Evolutionary conservation across 768 basidiomycete species (phyloP).

Genomic region (Steccherinum ochraceum): DNA sequence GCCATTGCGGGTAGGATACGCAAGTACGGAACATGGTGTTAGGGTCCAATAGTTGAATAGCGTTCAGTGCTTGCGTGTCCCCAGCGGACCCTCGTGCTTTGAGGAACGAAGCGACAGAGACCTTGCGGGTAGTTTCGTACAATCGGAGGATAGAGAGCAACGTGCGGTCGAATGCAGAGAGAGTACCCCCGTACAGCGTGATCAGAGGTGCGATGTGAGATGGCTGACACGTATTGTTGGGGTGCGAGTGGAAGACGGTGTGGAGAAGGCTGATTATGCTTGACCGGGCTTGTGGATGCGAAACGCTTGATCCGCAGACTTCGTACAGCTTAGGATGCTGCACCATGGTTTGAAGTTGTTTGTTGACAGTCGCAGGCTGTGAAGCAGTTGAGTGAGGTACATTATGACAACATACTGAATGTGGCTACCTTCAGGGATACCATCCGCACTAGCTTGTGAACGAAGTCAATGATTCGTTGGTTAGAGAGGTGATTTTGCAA

Average conservation of each 20-base stretch:
- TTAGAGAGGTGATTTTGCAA: slow-evolving; percentile 55
- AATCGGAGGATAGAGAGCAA: slow-evolving; percentile 73
- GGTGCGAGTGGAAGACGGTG: slow-evolving; percentile 68
- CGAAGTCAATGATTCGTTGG: slow-evolving; percentile 21
- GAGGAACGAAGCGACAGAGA: slow-evolving; percentile 60
- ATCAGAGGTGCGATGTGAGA: slow-evolving; percentile 77
- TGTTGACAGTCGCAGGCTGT: slow-evolving; percentile 67
- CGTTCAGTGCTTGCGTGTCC: slow-evolving; percentile 44
- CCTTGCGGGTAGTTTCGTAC: slow-evolving; percentile 66
- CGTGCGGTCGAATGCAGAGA: slow-evolving; percentile 55
- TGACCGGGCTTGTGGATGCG: slow-evolving; percentile 28
- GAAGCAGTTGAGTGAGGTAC: too few species aligned
- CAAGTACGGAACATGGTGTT: slow-evolving; percentile 63
- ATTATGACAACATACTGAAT: too few species aligned
- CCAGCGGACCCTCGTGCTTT: slow-evolving; percentile 31
- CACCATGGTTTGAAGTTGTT: slow-evolving; percentile 67
- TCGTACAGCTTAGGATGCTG: slow-evolving; percentile 61
- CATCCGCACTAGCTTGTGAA: slow-evolving; percentile 17
- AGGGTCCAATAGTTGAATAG: slow-evolving; percentile 66
- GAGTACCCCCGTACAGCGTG: slow-evolving; percentile 66
- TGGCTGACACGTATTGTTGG: slow-evolving; percentile 78
- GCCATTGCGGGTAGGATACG: slow-evolving; percentile 63
- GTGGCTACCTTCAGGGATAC: slow-evolving; percentile 62
- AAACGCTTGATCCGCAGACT: slow-evolving; percentile 25
- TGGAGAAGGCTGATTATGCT: slow-evolving; percentile 52